Percentiles rank a stretch among this genome's conserved stretches.
phyloP scores from a whole-genome alignment of 768 basidiomycete species.

The Calocybe gangraenosa region DNA sequence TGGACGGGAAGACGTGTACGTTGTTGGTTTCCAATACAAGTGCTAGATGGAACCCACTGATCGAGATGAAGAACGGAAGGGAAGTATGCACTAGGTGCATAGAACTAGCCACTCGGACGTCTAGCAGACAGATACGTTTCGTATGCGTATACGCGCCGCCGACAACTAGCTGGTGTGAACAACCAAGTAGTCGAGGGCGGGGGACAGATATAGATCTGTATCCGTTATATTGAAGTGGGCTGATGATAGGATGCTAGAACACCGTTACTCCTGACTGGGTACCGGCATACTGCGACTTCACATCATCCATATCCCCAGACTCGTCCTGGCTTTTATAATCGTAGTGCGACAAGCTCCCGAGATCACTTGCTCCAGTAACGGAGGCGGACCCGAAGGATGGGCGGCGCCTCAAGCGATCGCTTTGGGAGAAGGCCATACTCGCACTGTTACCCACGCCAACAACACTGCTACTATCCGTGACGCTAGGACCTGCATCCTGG shows the following conservation, averaged over 20 bases:
- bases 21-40: conserved; percentile 14
- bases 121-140: conserved; percentile 6
- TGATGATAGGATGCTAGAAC: conserved; percentile 39
- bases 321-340: conserved; percentile 91
- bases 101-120: conserved; percentile 8
- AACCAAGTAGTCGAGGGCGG: conserved; percentile 8
- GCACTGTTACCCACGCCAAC: conserved; percentile 48
- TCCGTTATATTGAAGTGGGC: background rate
- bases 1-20: conserved; percentile 3
- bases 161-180: conserved; percentile 9
- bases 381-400: conserved; percentile 68
- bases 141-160: conserved; percentile 5
- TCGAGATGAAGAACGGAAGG: conserved; percentile 12
- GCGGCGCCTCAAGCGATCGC: conserved; percentile 78
- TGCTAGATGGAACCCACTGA: conserved; percentile 9
- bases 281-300: conserved; percentile 85
- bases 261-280: conserved; percentile 85
- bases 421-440: conserved; percentile 84
- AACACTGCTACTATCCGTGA: conserved; percentile 59
- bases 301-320: conserved; percentile 72
- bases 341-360: conserved; percentile 75
- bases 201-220: conserved; percentile 7
- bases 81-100: conserved; percentile 8
- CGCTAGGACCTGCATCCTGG: conserved; percentile 75
- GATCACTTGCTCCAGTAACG: conserved; percentile 69